Evolutionary conservation across 23 red algal species (phyloP), one percentile per base, ranked within the genome.

Genomic region (Rhodosorus marinus): DNA sequence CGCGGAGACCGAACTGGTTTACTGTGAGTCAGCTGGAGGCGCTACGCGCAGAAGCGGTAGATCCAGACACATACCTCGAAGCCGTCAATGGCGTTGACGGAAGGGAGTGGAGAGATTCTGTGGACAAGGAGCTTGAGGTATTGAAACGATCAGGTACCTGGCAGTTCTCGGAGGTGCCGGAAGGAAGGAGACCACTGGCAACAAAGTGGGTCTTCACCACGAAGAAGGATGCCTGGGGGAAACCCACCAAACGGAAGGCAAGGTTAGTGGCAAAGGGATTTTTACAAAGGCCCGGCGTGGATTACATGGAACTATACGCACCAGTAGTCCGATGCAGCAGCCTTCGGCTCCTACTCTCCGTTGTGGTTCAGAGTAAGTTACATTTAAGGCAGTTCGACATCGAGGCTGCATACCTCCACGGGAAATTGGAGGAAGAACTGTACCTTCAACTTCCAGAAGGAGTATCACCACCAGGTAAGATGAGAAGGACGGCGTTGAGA

Each of bases 351-450:
- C 43, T 69, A 1, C 6, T 69, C 5, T 26, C 64, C 1, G 19
- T 25, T 20, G 51, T 31, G 31, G 54, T 36, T 19, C 28, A 33
- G 0, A 3, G 19, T 5, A 25, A 26, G 28, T 58, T 27, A 33
- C 6, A 57, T 6, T 26, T 24, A 0, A 8, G 45, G 7, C 64
- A 69, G 24, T 26, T 69, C 8, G 64, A 69, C 41, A 1, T 62
- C 51, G 42, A 69, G 27, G 31, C 48, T 8, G 64, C 64, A 26
- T 69, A 58, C 51, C 41, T 69, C 21, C 56, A 69, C 32, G 55
- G 64, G 15, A 24, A 33, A 24, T 6, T 69, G 2, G 15, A 58
- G 1, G 64, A 69, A 31, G 64, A 57, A 33, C 23, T 57, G 25
- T 57, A 57, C 24, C 1, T 57, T 1, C 25, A 35, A 3, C 25